A percentile compares a stretch with the other conserved stretches of the same genome.
These are phyloP conservation scores for Zopfochytrium polystomum DNA, from an alignment of 371 early-diverging fungal genomes.

Conservation along the genomic window DNA sequence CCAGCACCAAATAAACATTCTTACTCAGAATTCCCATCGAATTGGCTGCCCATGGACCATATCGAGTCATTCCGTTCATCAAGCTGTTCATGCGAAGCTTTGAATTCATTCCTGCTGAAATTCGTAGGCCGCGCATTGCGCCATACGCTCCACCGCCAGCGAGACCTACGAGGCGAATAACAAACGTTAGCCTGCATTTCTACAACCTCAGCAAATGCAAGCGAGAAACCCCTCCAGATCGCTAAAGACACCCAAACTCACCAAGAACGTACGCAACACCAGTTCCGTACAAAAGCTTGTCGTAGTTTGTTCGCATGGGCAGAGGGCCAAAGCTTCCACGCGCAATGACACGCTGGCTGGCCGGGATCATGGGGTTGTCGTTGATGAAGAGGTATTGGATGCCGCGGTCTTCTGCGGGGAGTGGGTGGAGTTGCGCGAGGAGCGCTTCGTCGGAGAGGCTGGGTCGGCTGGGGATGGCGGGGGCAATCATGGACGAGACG, in stretches of 20 bases:
- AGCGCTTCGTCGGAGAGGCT: neutral
- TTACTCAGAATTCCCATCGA: conserved; percentile 47
- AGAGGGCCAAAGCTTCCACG: conserved; percentile 47
- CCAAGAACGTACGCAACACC: conserved; percentile 48
- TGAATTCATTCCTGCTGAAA: conserved; percentile 33
- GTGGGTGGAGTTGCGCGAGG: conserved; percentile 19
- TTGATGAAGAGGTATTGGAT: conserved; percentile 26
- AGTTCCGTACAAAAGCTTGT: conserved; percentile 49
- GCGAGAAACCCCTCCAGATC: conserved; percentile 1
- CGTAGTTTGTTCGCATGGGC: conserved; percentile 50
- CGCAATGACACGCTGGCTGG: neutral
- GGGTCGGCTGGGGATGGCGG: neutral
- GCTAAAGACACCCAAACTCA: neutral
- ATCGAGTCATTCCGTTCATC: conserved; percentile 43
- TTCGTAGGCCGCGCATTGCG: conserved; percentile 41
- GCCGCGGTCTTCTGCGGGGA: conserved; percentile 9
- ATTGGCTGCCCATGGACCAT: conserved; percentile 51
- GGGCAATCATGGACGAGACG: neutral
- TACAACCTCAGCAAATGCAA: neutral
- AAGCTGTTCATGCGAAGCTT: conserved; percentile 48
- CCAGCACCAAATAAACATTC: conserved; percentile 9
- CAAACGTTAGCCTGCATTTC: neutral
- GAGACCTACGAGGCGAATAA: conserved; percentile 37
- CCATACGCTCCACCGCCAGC: conserved; percentile 44
- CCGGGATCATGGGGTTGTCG: conserved; percentile 16